A percentile compares a stretch with the other conserved stretches of the same genome.
These are phyloP conservation scores for Cladosporium sp. DNA, from an alignment of 2,329 filamentous ascomycete genomes.

Conservation along the genomic window DNA sequence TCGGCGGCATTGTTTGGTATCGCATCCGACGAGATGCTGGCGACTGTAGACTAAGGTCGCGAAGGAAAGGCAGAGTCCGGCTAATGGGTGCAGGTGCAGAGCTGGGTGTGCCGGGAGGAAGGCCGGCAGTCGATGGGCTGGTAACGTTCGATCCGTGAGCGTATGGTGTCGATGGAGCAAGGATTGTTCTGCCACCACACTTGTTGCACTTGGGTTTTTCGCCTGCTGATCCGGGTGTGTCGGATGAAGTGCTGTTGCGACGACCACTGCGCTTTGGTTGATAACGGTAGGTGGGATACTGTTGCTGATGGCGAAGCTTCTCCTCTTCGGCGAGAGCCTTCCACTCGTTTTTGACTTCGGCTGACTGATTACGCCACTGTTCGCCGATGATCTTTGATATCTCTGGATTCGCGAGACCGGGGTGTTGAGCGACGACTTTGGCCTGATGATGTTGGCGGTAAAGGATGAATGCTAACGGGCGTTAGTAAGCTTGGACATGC, in stretches of 20 bases:
- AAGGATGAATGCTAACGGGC: slow-evolving; percentile 81
- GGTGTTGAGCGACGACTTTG: slow-evolving; percentile 75
- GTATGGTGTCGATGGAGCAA: slow-evolving; percentile 61
- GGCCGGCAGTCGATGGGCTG: slow-evolving; percentile 29
- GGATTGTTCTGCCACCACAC: slow-evolving; percentile 69
- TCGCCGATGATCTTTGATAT: slow-evolving; percentile 97
- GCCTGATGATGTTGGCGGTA: slow-evolving; percentile 93
- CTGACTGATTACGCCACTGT: slow-evolving; percentile 79
- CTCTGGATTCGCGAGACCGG: slow-evolving; percentile 89
- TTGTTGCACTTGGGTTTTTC: slow-evolving; percentile 62
- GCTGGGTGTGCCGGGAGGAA: slow-evolving; percentile 33
- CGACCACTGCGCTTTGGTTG: slow-evolving; percentile 69
- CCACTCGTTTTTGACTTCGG: slow-evolving; percentile 79
- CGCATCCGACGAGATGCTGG: slow-evolving; percentile 31
- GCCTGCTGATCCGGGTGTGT: slow-evolving; percentile 30
- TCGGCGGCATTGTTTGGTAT: slow-evolving; percentile 34
- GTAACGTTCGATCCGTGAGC: slow-evolving; percentile 25
- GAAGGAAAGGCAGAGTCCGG: slow-evolving; percentile 38
- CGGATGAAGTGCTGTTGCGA: slow-evolving; percentile 33
- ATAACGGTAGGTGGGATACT: slow-evolving; percentile 93
- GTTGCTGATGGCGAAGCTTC: slow-evolving; percentile 81
- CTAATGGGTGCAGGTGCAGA: slow-evolving; percentile 36
- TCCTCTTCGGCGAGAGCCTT: slow-evolving; percentile 89
- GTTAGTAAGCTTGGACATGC: slow-evolving; percentile 28
- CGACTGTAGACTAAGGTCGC: slow-evolving; percentile 38